phyloP scores from a whole-genome alignment of 257 asterid genomes.

The Solanum paucissectum region DNA sequence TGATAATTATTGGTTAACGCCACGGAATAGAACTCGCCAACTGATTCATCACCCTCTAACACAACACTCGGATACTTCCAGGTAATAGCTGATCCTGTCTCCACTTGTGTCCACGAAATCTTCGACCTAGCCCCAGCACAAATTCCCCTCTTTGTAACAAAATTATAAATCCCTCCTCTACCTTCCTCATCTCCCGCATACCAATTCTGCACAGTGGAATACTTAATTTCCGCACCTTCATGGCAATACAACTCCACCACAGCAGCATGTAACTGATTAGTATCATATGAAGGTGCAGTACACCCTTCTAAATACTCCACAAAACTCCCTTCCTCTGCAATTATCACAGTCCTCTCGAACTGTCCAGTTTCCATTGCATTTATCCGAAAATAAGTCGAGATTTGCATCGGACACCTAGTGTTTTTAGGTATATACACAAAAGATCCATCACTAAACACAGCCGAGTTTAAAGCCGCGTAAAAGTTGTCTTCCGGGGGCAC shows the following conservation, averaged over 20 bases:
- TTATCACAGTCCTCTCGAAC: constrained; percentile 88
- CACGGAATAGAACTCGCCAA: constrained; percentile 93
- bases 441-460: constrained; percentile 95
- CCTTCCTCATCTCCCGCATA: constrained; percentile 92
- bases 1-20: constrained; percentile 86
- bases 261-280: constrained; percentile 87
- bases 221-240: constrained; percentile 74
- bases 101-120: constrained; percentile 99
- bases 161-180: constrained; percentile 77
- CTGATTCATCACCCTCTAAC: constrained; percentile 87
- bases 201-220: constrained; percentile 97
- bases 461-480: constrained; percentile 76
- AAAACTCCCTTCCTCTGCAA: constrained; percentile 85
- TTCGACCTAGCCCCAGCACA: constrained; percentile 71
- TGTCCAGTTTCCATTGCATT: constrained; percentile 98
- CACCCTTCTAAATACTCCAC: constrained; percentile 97
- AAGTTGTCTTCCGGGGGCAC: constrained; percentile 89
- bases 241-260: constrained; percentile 88
- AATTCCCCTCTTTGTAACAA: constrained; percentile 87
- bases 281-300: constrained; percentile 90
- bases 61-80: constrained; percentile 98
- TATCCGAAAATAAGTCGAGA: constrained; percentile 86
- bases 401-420: constrained; percentile 87
- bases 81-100: constrained; percentile 93
- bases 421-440: constrained; percentile 85